Percentiles rank a stretch among this genome's conserved stretches.
Conservation (phyloP, 805 yeast genomes). For the Candida michaelii region DNA sequence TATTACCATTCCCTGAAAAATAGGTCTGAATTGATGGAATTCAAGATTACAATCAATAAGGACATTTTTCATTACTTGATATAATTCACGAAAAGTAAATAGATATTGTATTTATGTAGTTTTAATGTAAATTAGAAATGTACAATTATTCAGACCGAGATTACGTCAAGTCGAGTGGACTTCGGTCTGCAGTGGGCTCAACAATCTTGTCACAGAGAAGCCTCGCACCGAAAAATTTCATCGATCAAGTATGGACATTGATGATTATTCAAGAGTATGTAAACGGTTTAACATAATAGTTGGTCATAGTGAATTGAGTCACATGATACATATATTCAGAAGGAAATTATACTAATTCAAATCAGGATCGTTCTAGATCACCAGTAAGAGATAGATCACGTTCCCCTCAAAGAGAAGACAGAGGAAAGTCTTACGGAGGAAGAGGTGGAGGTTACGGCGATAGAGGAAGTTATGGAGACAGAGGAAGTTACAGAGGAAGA, state of each 20-base stretch:
- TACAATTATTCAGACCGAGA: too few species aligned
- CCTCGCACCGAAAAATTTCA: constrained; percentile 6
- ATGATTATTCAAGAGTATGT: constrained; percentile 62
- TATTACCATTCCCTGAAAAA: constrained; percentile 63
- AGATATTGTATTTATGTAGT: not conserved
- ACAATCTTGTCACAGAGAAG: not conserved
- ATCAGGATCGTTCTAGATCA: constrained; percentile 32
- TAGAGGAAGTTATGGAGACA: constrained; percentile 24
- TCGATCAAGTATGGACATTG: constrained; percentile 50
- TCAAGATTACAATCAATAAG: too few species aligned
- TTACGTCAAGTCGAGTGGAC: not conserved
- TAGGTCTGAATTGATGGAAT: not conserved
- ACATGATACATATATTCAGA: not conserved
- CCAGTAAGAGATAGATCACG: constrained; percentile 33
- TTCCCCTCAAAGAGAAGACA: constrained; percentile 15
- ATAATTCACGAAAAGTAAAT: too few species aligned
- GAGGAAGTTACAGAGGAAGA: constrained; percentile 17
- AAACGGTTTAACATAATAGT: not conserved
- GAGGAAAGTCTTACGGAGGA: constrained; percentile 5
- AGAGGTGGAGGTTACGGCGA: constrained; percentile 17
- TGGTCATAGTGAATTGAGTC: not conserved
- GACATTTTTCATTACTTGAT: too few species aligned
- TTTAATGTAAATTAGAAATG: not conserved
- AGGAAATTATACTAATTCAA: not conserved
- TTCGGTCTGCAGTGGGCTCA: not conserved